Evolutionary conservation across 2,329 filamentous ascomycete genomes (phyloP), one percentile per base, ranked within the genome.

Genomic region (Onygena corvina): DNA sequence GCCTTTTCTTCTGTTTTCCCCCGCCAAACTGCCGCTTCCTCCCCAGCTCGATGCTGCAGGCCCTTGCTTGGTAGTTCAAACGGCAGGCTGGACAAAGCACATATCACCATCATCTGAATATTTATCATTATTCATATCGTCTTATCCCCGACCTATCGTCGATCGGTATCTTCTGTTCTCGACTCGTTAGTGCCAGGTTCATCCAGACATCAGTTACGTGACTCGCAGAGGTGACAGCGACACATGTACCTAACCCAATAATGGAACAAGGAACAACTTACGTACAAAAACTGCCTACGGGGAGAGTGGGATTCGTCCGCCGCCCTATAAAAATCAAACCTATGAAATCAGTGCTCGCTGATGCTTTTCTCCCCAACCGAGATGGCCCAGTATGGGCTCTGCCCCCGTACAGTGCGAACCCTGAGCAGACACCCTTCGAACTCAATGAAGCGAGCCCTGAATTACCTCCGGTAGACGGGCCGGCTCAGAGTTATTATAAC

Each of bases 261-360:
- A 42, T 54, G 23, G 53, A 53, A 27, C 47, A 49, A 11, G 54
- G 54, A 12, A 29, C 20, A 9, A 33, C 51, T 1, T 56, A 53
- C 44, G 38, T 54, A 20, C 47, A 49, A 44, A 53, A 31, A 21
- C 46, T 53, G 25, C 53, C 53, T 9, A 53, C 52, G 5, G 54
- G 54, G 16, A 52, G 48, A 35, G 30, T 46, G 5, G 54, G 49
- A 25, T 56, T 56, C 25, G 53, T 54, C 21, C 54, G 54, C 38
- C 51, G 49, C 42, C 46, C 53, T 16, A 44, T 42, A 30, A 53
- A 52, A 16, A 30, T 49, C 36, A 51, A 46, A 20, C 30, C 53
- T 30, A 25, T 47, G 3, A 31, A 42, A 1, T 18, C 36, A 4
- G 38, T 50, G 21, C 33, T 53, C 34, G 33, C 49, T 11, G 50